A percentile compares a stretch with the other conserved stretches of the same genome.
phyloP scores from a whole-genome alignment of 225 moss, liverwort and hornwort genomes.

The Marchantia paleacea region DNA sequence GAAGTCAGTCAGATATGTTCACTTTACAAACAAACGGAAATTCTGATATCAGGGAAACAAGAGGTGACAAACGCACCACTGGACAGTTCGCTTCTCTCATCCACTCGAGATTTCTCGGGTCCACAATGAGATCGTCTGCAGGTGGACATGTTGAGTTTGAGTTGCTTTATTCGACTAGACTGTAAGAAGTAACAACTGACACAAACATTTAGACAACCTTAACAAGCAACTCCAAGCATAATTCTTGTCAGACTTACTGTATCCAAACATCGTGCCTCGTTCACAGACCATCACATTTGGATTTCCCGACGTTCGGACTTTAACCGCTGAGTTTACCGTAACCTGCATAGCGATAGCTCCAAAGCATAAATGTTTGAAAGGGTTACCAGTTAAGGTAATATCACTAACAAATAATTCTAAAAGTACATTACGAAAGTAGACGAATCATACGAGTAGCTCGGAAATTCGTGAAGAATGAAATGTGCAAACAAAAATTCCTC shows the following conservation, averaged over 20 bases:
- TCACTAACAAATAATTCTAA: neutral
- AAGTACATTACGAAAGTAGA: too few species aligned
- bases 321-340: conserved; percentile 77
- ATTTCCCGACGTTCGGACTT: conserved; percentile 76
- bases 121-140: conserved; percentile 72
- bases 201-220: neutral
- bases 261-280: conserved; percentile 98
- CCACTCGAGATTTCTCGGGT: conserved; percentile 90
- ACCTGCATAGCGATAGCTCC: conserved; percentile 30
- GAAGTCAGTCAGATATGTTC: too few species aligned
- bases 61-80: conserved; percentile 39
- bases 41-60: neutral
- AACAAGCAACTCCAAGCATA: neutral
- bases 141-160: neutral
- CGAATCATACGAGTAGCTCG: too few species aligned
- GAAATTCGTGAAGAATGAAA: too few species aligned
- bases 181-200: neutral
- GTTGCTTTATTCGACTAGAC: neutral
- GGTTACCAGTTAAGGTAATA: neutral
- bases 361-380: neutral
- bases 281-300: conserved; percentile 98
- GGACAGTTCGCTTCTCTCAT: conserved; percentile 83
- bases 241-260: conserved; percentile 38
- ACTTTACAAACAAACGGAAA: neutral
- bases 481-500: too few species aligned